phyloP scores from a whole-genome alignment of 257 asterid genomes.

The Hygrophila difformis region DNA sequence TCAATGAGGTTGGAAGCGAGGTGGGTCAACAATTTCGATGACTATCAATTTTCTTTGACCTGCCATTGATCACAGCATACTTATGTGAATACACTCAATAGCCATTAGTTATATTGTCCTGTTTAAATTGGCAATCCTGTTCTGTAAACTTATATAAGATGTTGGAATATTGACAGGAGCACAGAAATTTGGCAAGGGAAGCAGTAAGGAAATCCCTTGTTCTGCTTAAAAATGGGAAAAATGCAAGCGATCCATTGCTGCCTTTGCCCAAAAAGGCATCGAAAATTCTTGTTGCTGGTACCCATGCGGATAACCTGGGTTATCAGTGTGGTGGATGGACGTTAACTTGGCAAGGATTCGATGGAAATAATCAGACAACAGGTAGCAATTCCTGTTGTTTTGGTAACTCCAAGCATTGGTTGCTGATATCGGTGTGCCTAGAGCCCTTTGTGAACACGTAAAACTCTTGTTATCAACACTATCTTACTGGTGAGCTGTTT shows the following conservation, averaged over 20 bases:
- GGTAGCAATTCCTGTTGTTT: slow-evolving; percentile 29
- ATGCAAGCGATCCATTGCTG: slow-evolving; percentile 37
- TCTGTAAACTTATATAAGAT: slow-evolving; percentile 1
- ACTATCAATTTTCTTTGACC: background rate
- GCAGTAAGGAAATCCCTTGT: slow-evolving; percentile 84
- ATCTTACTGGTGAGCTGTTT: slow-evolving; percentile 5
- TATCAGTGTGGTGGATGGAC: slow-evolving; percentile 97
- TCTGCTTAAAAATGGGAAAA: slow-evolving; percentile 75
- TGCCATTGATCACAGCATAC: background rate
- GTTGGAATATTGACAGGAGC: slow-evolving; percentile 38
- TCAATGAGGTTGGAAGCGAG: slow-evolving; percentile 73
- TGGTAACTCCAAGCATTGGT: background rate
- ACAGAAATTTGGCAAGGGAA: slow-evolving; percentile 80
- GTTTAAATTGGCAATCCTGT: background rate
- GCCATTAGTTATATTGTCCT: background rate
- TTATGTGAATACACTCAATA: background rate
- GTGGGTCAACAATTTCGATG: slow-evolving; percentile 22
- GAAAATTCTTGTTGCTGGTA: slow-evolving; percentile 69
- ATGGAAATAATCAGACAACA: slow-evolving; percentile 52
- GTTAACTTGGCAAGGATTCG: slow-evolving; percentile 73
- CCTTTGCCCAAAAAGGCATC: slow-evolving; percentile 68
- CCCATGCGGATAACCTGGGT: slow-evolving; percentile 86
- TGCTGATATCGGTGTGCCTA: background rate
- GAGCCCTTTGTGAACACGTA: no score
- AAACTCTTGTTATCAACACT: background rate